These are phyloP conservation scores for Candida orba DNA, from an alignment of 805 yeast genomes.

Conservation along the genomic window DNA sequence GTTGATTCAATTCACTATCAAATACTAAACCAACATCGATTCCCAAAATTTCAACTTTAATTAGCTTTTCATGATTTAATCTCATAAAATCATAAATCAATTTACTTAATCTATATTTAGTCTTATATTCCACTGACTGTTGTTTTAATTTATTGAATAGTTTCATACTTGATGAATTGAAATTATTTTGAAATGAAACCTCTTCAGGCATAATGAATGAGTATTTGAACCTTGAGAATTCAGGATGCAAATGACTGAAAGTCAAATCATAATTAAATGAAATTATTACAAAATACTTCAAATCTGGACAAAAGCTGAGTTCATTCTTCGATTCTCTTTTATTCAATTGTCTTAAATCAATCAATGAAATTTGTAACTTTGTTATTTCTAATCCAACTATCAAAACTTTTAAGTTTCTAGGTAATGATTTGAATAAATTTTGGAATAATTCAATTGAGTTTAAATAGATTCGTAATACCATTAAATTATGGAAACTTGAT, in stretches of 20 bases:
- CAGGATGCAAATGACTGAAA: slow-evolving; percentile 10
- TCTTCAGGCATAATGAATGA: slow-evolving; percentile 2
- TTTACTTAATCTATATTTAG: slow-evolving; percentile 2
- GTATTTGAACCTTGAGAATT: slow-evolving; percentile 4
- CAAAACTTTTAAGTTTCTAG: slow-evolving; percentile 6
- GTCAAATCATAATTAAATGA: slow-evolving; percentile 3
- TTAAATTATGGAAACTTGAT: slow-evolving; percentile 3
- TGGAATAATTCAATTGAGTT: slow-evolving; percentile 6
- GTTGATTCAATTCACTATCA: not conserved
- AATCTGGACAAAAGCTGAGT: not conserved
- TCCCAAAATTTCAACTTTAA: slow-evolving; percentile 16
- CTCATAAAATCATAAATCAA: slow-evolving; percentile 4
- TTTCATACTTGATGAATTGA: not conserved
- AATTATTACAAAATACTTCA: slow-evolving; percentile 9
- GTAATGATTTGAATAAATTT: slow-evolving; percentile 3
- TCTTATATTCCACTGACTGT: not conserved
- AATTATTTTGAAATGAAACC: not conserved
- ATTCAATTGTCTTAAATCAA: not conserved
- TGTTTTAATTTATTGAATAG: not conserved
- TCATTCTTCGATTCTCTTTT: not conserved
- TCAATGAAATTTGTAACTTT: slow-evolving; percentile 1
- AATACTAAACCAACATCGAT: slow-evolving; percentile 17
- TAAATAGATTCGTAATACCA: slow-evolving; percentile 3
- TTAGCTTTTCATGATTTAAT: not conserved
- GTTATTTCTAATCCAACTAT: slow-evolving; percentile 8